Conservation (phyloP, 148 eudicot genomes). For the Gaultheria prostrata region DNA sequence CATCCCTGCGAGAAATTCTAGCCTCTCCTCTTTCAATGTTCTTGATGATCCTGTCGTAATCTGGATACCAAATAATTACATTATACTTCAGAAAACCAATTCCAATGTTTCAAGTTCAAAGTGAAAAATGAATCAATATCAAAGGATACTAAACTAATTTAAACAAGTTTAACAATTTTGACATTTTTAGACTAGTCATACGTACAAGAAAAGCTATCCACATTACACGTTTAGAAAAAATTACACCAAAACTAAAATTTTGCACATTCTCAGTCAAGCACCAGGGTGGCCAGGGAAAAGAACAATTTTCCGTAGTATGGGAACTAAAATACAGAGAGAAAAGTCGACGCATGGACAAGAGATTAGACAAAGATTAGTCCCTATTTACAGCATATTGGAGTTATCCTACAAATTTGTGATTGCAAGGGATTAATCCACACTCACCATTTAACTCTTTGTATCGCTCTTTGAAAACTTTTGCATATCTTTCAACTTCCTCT, state of each 20-base stretch:
- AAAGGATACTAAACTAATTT: background rate
- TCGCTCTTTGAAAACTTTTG: slow-evolving; percentile 88
- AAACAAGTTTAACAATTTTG: background rate
- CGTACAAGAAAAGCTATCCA: background rate
- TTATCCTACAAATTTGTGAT: background rate
- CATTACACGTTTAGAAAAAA: background rate
- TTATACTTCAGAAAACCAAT: slow-evolving; percentile 18
- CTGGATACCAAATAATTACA: slow-evolving; percentile 28
- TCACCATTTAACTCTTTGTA: slow-evolving; percentile 91
- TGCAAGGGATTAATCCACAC: slow-evolving; percentile 17
- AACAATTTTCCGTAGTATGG: background rate
- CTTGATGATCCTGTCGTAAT: slow-evolving; percentile 92
- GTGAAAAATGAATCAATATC: background rate
- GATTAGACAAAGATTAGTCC: background rate
- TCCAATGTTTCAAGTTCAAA: background rate
- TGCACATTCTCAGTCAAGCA: background rate
- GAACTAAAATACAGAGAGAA: background rate
- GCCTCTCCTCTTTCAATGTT: slow-evolving; percentile 99
- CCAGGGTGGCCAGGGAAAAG: background rate
- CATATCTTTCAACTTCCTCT: slow-evolving; percentile 96
- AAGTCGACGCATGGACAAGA: background rate
- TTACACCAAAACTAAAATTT: background rate
- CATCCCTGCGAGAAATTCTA: slow-evolving; percentile 93
- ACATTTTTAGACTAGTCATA: background rate
- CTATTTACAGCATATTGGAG: background rate